phyloP scores from a whole-genome alignment of 805 yeast genomes.

The Zygoascus ofunaensis region DNA sequence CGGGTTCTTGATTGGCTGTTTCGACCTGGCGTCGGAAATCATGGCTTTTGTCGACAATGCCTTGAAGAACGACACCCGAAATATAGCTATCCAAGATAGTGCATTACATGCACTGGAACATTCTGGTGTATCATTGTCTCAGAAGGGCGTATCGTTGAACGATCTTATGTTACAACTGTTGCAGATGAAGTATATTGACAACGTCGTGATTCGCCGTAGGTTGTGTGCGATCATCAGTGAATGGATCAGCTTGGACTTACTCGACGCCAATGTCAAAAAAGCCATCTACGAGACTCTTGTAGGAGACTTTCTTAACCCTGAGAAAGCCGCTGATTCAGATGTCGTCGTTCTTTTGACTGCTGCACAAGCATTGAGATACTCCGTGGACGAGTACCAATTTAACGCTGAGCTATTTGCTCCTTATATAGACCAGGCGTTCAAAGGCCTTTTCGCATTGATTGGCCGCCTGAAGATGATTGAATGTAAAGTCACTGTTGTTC shows the following conservation, averaged over 20 bases:
- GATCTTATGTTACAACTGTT: conserved; percentile 48
- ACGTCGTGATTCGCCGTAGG: conserved; percentile 63
- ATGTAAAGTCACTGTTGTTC: conserved; percentile 63
- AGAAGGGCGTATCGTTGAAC: conserved; percentile 55
- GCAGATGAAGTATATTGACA: conserved; percentile 49
- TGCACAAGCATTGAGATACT: conserved; percentile 53
- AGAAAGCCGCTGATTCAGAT: conserved; percentile 38
- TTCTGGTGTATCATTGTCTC: conserved; percentile 56
- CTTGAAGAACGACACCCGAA: conserved; percentile 33
- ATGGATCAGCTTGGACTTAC: conserved; percentile 48
- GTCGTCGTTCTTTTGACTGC: conserved; percentile 74
- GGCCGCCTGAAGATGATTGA: conserved; percentile 48
- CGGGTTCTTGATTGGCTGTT: conserved; percentile 55
- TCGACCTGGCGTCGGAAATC: conserved; percentile 30
- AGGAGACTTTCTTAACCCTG: not conserved
- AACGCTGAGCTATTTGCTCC: conserved; percentile 59
- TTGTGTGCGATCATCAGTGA: conserved; percentile 67
- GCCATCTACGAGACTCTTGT: not conserved
- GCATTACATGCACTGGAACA: conserved; percentile 76
- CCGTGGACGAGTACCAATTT: conserved; percentile 84
- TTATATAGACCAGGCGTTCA: conserved; percentile 45
- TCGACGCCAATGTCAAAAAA: conserved; percentile 13
- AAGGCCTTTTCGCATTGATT: conserved; percentile 39
- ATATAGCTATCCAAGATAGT: conserved; percentile 65
- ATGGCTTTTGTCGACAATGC: conserved; percentile 43